These are phyloP conservation scores for Viola pubescens DNA, from an alignment of 441 rosid genomes.

Conservation along the genomic window DNA sequence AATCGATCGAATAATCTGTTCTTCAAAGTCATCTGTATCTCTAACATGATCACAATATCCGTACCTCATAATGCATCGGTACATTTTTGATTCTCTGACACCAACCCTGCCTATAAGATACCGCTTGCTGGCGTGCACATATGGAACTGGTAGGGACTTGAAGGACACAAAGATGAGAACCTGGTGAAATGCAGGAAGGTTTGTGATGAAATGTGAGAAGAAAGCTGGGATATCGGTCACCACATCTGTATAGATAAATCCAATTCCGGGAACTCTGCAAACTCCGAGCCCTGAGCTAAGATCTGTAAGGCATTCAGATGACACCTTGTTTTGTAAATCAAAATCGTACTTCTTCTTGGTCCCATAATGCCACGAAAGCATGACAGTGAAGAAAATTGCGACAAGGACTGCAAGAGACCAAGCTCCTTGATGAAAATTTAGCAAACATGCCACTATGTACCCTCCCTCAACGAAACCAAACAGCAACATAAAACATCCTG, in stretches of 20 bases:
- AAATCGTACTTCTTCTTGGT: conserved; percentile 56
- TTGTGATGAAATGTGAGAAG: conserved; percentile 59
- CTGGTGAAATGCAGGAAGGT: conserved; percentile 63
- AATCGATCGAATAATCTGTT: conserved; percentile 39
- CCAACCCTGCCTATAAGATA: conserved; percentile 55
- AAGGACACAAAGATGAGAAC: conserved; percentile 60
- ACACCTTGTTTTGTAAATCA: conserved; percentile 55
- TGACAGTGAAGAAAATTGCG: conserved; percentile 32
- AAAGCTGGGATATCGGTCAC: conserved; percentile 57
- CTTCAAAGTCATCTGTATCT: conserved; percentile 50
- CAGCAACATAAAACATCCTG: conserved; percentile 40
- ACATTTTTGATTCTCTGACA: conserved; percentile 34
- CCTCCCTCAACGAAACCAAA: conserved; percentile 47
- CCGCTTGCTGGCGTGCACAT: conserved; percentile 28
- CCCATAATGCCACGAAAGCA: conserved; percentile 67
- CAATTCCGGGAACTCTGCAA: conserved; percentile 57
- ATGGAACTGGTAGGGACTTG: conserved; percentile 50
- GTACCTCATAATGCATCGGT: conserved; percentile 51
- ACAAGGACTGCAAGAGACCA: conserved; percentile 45
- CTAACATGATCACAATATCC: conserved; percentile 46
- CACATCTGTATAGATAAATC: conserved; percentile 46
- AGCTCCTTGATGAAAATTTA: conserved; percentile 46
- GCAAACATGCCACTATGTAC: conserved; percentile 36
- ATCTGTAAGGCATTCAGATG: conserved; percentile 49
- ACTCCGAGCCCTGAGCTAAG: conserved; percentile 47